These are phyloP conservation scores for Colletotrichum tofieldiae DNA, from an alignment of 2,329 filamentous ascomycete genomes.

Conservation along the genomic window DNA sequence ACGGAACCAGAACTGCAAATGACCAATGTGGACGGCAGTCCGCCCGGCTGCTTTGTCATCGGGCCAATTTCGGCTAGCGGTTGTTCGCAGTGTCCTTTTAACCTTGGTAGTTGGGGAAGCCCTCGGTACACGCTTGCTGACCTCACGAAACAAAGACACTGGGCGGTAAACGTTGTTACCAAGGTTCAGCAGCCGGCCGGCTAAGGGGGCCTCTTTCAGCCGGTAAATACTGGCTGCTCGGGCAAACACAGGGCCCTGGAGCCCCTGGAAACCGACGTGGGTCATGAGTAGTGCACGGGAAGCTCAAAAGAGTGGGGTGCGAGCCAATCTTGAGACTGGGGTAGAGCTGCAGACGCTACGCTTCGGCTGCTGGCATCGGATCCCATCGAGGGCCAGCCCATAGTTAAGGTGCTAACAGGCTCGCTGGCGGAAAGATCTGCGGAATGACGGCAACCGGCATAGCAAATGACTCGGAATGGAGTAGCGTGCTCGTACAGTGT, in stretches of 20 bases:
- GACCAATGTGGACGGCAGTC: no score
- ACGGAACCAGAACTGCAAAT: no score
- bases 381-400: not conserved
- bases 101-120: no score
- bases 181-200: slow-evolving; percentile 33
- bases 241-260: slow-evolving; percentile 8
- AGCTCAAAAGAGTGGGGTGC: slow-evolving; percentile 1
- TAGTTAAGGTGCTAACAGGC: slow-evolving; percentile 16
- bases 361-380: slow-evolving; percentile 40
- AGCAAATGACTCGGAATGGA: slow-evolving; percentile 20
- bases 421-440: not conserved
- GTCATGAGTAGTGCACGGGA: slow-evolving; percentile 33
- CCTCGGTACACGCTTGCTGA: no score
- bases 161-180: not conserved
- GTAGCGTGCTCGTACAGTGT: no score
- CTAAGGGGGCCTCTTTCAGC: slow-evolving; percentile 8
- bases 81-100: no score
- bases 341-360: slow-evolving; percentile 18
- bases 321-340: slow-evolving; percentile 19
- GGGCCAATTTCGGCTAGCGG: no score
- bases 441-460: slow-evolving; percentile 1
- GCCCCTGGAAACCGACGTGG: slow-evolving; percentile 21
- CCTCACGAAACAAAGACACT: no score
- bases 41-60: no score
- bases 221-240: slow-evolving; percentile 11